A percentile compares a stretch with the other conserved stretches of the same genome.
Conservation (phyloP, 2,329 filamentous ascomycete species). For the Neofusicoccum umdonicola region DNA sequence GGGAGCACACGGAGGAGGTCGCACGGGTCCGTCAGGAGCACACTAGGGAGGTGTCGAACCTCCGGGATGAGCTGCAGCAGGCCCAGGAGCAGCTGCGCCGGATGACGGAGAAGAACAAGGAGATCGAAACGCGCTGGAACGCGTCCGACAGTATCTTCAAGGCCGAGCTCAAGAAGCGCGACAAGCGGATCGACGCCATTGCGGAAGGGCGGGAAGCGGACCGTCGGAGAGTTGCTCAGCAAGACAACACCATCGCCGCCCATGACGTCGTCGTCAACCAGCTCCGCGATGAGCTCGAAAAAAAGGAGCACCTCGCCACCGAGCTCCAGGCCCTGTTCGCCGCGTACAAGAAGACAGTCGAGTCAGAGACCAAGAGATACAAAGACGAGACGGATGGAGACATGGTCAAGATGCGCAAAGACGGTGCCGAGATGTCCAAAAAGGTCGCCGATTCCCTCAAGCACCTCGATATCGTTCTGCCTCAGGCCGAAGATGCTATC, state of each 20-base stretch:
- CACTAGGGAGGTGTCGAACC: not conserved
- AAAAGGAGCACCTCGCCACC: not conserved
- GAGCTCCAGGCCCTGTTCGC: constrained; percentile 1
- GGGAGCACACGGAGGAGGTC: constrained; percentile 9
- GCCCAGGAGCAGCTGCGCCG: constrained; percentile 8
- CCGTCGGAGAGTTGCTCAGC: not conserved
- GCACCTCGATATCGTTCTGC: constrained; percentile 5
- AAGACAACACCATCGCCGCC: constrained; percentile 1
- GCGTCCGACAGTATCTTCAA: constrained; percentile 6
- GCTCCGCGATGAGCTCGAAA: constrained; percentile 11
- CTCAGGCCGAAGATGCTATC: constrained; percentile 13
- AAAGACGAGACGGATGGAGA: constrained; percentile 9
- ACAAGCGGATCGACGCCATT: not conserved
- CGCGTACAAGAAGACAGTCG: constrained; percentile 1
- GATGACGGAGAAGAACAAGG: constrained; percentile 10
- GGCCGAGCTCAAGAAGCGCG: constrained; percentile 10
- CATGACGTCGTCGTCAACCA: constrained; percentile 14
- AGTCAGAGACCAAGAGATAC: constrained; percentile 4
- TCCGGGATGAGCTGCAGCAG: constrained; percentile 11
- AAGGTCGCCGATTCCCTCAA: not conserved
- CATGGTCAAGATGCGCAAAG: not conserved
- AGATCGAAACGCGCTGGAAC: constrained; percentile 14
- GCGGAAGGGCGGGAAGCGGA: not conserved
- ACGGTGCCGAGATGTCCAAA: not conserved
- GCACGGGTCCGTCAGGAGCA: not conserved